phyloP scores from a whole-genome alignment of 768 basidiomycete genomes.

The Leucocoprinus sp. region DNA sequence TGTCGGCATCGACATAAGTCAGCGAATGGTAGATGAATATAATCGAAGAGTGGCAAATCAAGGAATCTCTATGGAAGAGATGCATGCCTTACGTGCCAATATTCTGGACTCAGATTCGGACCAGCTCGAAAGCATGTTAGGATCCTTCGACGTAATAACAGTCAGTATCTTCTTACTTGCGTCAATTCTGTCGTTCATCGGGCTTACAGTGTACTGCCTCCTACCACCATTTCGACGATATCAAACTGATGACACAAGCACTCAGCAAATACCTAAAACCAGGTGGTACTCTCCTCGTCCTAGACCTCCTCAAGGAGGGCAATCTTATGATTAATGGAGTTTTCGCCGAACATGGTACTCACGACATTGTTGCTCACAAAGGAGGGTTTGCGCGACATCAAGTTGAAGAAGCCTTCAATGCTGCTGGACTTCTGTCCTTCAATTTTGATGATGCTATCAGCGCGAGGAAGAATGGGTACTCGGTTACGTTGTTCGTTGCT shows the following conservation, averaged over 20 bases:
- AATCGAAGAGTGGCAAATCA: conserved; percentile 51
- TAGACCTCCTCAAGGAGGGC: conserved; percentile 36
- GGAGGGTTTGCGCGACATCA: conserved; percentile 21
- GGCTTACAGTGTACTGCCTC: conserved; percentile 56
- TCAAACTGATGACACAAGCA: conserved; percentile 36
- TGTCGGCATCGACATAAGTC: conserved; percentile 72
- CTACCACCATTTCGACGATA: conserved; percentile 54
- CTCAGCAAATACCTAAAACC: conserved; percentile 48
- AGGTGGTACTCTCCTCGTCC: conserved; percentile 45
- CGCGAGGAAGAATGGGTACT: conserved; percentile 16
- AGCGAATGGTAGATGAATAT: conserved; percentile 59
- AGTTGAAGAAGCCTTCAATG: conserved; percentile 18
- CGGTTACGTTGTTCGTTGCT: conserved; percentile 18
- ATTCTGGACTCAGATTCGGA: conserved; percentile 24
- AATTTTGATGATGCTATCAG: conserved; percentile 13
- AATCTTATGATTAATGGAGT: conserved; percentile 12
- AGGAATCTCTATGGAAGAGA: conserved; percentile 56
- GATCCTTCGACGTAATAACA: conserved; percentile 63
- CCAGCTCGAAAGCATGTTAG: conserved; percentile 39
- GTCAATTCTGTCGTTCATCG: too few species aligned
- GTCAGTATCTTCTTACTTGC: too few species aligned
- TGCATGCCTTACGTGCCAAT: conserved; percentile 51
- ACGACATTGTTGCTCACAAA: conserved; percentile 21
- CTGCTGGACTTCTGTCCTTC: conserved; percentile 18
- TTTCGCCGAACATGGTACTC: conserved; percentile 18